Percentiles rank a stretch among this genome's conserved stretches.
Evolutionary conservation across 2,329 filamentous ascomycete species (phyloP).

Genomic region (Sclerotinia trifoliorum): DNA sequence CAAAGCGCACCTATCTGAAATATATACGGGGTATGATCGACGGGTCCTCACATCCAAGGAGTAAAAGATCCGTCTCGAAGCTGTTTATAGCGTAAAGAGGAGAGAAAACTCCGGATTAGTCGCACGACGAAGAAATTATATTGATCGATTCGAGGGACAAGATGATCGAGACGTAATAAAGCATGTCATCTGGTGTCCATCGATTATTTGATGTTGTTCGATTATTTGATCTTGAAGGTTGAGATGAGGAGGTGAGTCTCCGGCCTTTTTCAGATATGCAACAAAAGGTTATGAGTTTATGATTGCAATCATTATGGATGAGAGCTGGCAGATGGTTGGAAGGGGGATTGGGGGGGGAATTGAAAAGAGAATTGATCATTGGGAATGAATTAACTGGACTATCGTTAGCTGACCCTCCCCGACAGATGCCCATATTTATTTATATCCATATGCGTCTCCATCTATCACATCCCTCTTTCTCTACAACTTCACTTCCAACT

Average conservation of each 20-base stretch:
- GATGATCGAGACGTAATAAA: neutral
- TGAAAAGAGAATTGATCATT: neutral
- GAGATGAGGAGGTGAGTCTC: neutral
- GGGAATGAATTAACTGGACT: neutral
- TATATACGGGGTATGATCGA: neutral
- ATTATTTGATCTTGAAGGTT: neutral
- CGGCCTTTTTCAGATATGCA: slow-evolving; percentile 2
- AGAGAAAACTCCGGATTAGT: slow-evolving; percentile 5
- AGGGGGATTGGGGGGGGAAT: neutral
- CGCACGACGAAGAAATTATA: neutral
- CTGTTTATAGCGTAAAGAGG: neutral
- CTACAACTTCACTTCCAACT: neutral
- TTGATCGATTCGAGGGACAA: neutral
- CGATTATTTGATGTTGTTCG: neutral
- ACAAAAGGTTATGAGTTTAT: neutral
- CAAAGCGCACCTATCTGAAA: neutral
- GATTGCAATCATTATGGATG: neutral
- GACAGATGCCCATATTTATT: neutral
- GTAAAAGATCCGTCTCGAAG: slow-evolving; percentile 1
- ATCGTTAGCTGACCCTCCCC: neutral
- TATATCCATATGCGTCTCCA: neutral
- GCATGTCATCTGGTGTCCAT: neutral
- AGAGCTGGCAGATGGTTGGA: neutral
- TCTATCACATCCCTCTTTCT: neutral
- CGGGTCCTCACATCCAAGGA: neutral